phyloP scores from a whole-genome alignment of 1,139 yeast species.

The Nadsonia commutata region DNA sequence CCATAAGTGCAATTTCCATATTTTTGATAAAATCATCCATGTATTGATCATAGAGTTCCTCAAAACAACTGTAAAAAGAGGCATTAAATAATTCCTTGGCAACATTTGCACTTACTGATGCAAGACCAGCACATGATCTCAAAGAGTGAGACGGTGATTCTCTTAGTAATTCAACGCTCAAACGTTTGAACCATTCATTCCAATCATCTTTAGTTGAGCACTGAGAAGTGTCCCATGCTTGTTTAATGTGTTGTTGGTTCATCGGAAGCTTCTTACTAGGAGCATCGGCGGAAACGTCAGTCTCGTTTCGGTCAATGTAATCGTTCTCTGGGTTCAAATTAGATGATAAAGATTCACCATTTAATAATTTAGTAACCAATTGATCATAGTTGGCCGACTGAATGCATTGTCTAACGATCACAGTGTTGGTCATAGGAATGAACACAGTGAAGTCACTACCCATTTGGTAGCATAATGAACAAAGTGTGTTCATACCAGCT shows the following conservation, averaged over 20 bases:
- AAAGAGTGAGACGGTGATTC: conserved; percentile 94
- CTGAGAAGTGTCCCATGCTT: conserved; percentile 87
- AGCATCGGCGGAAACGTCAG: conserved; percentile 29
- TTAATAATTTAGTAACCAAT: conserved; percentile 58
- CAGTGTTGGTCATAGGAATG: conserved; percentile 71
- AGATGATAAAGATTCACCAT: conserved; percentile 83
- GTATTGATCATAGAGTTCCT: conserved; percentile 77
- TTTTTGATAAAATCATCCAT: conserved; percentile 84
- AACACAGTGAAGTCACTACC: conserved; percentile 79
- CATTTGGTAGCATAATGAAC: conserved; percentile 64
- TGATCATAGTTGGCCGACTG: conserved; percentile 70
- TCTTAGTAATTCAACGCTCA: conserved; percentile 72
- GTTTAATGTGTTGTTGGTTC: conserved; percentile 58
- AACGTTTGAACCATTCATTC: conserved; percentile 91
- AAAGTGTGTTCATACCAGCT: conserved; percentile 64
- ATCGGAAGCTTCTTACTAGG: conserved; percentile 68
- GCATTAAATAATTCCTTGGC: conserved; percentile 90
- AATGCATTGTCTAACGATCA: conserved; percentile 46
- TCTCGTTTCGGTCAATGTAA: conserved; percentile 34
- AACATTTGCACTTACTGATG: conserved; percentile 74
- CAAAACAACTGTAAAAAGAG: conserved; percentile 94
- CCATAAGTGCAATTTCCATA: conserved; percentile 71
- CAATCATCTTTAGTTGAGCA: conserved; percentile 88
- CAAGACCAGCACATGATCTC: conserved; percentile 84
- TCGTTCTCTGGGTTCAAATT: conserved; percentile 41